Evolutionary conservation across 768 basidiomycete species (phyloP), one percentile per base, ranked within the genome.

Genomic region (Kwoniella mangroviensis): DNA sequence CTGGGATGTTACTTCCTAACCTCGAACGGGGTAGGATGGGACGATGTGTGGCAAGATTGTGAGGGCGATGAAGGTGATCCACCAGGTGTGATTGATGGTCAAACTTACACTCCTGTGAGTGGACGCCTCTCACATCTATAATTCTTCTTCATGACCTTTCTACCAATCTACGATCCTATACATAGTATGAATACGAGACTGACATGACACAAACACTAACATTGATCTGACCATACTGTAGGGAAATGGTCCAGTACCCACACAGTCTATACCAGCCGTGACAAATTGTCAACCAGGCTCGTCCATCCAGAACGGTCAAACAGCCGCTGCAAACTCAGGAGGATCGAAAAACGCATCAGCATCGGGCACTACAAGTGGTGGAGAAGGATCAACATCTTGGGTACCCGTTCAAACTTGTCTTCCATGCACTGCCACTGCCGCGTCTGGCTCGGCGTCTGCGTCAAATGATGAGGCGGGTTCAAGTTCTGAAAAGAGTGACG

Each of bases 1-100:
- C 68, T 73, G 55, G 79, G 79, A 19, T 81, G 79, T 60, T 80
- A 68, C 34, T 76, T 70, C 67, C 42, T 77, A 19, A 75, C 74
- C 10, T 70, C 69, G 2, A 67, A 75, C n/a, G 63, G 68, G 3
- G 69, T 80, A 15, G 75, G 77, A 1, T 65, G 65, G 56, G 67
- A 71, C 28, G 73, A 74, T 2, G 68, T 64, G 13, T 81, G 69
- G 67, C 74, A 75, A 55, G 67, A 77, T 65, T 81, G 79, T 49
- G 52, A 68, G 53, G 67, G 54, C 17, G 76, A 77, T 34, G 72
- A 73, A 56, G 74, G 75, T 11, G 66, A 67, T 65, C 69, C 72
- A 5, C 78, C 78, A 2, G 77, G 75, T n/a, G 69, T 77, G 4
- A 22, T 71, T 40, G 69, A 70, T 49, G 74, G 74, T 11, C 68